Percentiles rank a stretch among this genome's conserved stretches.
phyloP scores from a whole-genome alignment of 1,284 basidiomycete species.

The Chalciporus piperatoides region DNA sequence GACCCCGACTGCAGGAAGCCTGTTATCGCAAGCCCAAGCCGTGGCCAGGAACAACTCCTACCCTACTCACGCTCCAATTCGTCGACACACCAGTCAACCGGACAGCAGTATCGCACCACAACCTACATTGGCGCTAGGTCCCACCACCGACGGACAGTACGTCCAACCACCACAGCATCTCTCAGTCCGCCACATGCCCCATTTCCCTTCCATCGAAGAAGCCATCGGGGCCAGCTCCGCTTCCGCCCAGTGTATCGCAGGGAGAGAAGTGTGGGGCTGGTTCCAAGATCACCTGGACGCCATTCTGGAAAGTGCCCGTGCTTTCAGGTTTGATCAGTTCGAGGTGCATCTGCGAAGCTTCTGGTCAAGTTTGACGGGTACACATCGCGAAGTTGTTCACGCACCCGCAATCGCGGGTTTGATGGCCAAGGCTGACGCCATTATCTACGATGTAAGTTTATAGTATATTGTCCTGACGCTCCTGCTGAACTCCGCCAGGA shows the following conservation, averaged over 20 bases:
- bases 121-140: constrained; percentile 50
- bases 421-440: constrained; percentile 85
- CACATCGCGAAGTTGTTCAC: constrained; percentile 80
- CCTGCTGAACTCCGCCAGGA: constrained; percentile 49
- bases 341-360: constrained; percentile 80
- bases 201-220: constrained; percentile 82
- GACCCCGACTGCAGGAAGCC: constrained; percentile 72
- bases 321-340: constrained; percentile 81
- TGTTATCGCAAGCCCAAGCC: constrained; percentile 73
- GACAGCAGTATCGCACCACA: constrained; percentile 47
- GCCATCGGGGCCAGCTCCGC: constrained; percentile 71
- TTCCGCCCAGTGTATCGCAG: constrained; percentile 69
- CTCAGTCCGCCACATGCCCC: constrained; percentile 73
- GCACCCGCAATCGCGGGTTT: constrained; percentile 82
- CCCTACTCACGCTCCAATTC: constrained; percentile 69
- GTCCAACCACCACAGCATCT: constrained; percentile 42
- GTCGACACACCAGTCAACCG: constrained; percentile 59
- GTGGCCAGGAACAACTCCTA: constrained; percentile 51
- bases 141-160: constrained; percentile 42
- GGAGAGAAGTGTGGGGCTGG: constrained; percentile 82
- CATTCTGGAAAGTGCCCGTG: constrained; percentile 69
- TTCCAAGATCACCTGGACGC: constrained; percentile 82
- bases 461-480: constrained; percentile 3
- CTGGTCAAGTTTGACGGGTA: constrained; percentile 70
- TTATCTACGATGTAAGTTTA: constrained; percentile 76